Evolutionary conservation across 148 eudicot genomes (phyloP).

Genomic region (Cornus kousa): DNA sequence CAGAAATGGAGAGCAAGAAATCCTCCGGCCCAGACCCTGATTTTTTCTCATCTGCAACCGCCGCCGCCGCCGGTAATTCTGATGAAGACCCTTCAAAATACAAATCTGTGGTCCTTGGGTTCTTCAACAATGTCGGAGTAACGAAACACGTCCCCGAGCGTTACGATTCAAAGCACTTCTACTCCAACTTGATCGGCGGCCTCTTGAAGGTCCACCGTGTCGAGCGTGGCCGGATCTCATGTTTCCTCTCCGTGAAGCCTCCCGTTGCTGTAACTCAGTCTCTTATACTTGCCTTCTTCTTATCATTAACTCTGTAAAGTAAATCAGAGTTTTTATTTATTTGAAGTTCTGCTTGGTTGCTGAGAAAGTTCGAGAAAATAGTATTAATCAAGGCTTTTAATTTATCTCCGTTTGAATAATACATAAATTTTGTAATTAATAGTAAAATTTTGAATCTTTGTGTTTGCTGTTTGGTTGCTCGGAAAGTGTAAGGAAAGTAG

Average conservation of each 20-base stretch:
- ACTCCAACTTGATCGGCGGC: slow-evolving; percentile 19
- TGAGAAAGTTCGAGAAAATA: background rate
- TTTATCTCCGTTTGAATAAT: too few relatives aligned
- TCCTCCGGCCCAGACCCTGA: too few relatives aligned
- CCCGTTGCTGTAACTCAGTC: slow-evolving; percentile 28
- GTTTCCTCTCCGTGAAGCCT: slow-evolving; percentile 46
- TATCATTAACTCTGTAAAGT: background rate
- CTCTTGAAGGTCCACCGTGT: slow-evolving; percentile 32
- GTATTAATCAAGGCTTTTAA: background rate
- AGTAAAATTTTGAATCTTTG: background rate
- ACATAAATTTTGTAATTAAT: too few relatives aligned
- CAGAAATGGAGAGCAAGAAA: too few relatives aligned
- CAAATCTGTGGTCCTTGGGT: background rate
- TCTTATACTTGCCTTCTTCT: background rate
- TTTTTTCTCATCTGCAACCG: background rate
- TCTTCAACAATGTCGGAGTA: background rate
- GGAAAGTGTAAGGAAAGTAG: background rate
- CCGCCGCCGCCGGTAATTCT: background rate
- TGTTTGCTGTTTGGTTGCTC: background rate
- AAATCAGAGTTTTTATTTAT: too few relatives aligned
- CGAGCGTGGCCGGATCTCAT: slow-evolving; percentile 41
- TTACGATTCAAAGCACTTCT: background rate
- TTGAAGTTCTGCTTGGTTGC: background rate
- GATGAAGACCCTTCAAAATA: background rate
- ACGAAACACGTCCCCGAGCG: background rate